Conservation (phyloP, 805 yeast species). For the Yarrowia sp. region DNA sequence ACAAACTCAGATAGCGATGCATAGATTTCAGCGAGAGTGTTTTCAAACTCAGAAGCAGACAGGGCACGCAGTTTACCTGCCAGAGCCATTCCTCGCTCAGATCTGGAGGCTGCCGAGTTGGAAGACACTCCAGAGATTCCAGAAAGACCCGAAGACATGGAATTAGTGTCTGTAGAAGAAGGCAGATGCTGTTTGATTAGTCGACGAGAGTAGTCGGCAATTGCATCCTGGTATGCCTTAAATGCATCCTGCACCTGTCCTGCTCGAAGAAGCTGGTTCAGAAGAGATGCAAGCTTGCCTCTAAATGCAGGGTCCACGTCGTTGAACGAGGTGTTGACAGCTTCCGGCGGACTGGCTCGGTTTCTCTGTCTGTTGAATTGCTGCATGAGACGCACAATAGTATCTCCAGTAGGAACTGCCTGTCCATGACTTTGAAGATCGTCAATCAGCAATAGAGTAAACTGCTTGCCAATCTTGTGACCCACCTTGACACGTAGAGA, state of each 20-base stretch:
- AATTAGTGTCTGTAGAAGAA: slow-evolving; percentile 49
- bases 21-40: slow-evolving; percentile 67
- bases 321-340: slow-evolving; percentile 20
- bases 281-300: slow-evolving; percentile 54
- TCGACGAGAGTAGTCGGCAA: slow-evolving; percentile 73
- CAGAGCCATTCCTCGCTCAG: slow-evolving; percentile 52
- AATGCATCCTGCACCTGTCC: slow-evolving; percentile 69
- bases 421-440: slow-evolving; percentile 70
- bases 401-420: slow-evolving; percentile 56
- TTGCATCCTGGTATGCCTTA: slow-evolving; percentile 67
- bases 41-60: slow-evolving; percentile 77
- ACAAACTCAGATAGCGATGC: slow-evolving; percentile 73
- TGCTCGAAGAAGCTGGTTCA: slow-evolving; percentile 66
- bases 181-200: slow-evolving; percentile 75
- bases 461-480: slow-evolving; percentile 64
- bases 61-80: slow-evolving; percentile 64
- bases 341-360: slow-evolving; percentile 16
- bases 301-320: slow-evolving; percentile 50
- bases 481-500: slow-evolving; percentile 71
- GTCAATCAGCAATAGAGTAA: slow-evolving; percentile 61
- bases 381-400: slow-evolving; percentile 58
- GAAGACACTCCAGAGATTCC: slow-evolving; percentile 12
- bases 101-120: slow-evolving; percentile 41
- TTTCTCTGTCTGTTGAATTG: slow-evolving; percentile 43
- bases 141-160: slow-evolving; percentile 42